These are phyloP conservation scores for Schwanniomyces yamadae DNA, from an alignment of 805 yeast species.

Conservation along the genomic window DNA sequence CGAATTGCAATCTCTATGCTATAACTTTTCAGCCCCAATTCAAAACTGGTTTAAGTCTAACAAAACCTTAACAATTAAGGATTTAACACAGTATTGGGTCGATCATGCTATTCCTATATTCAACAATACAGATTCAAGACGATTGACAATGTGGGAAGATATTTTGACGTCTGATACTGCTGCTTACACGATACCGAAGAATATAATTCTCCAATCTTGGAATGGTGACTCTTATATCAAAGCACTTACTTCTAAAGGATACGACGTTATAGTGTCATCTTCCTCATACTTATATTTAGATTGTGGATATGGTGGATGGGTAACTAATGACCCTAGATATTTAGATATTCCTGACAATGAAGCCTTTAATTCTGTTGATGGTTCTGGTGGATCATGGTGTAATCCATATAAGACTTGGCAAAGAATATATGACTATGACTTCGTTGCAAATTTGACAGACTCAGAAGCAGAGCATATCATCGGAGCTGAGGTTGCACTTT, in stretches of 20 bases:
- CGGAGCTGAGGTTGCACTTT: slow-evolving; percentile 41
- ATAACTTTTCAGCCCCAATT: slow-evolving; percentile 25
- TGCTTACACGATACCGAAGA: slow-evolving; percentile 27
- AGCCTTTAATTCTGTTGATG: slow-evolving; percentile 23
- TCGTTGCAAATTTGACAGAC: slow-evolving; percentile 28
- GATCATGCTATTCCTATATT: slow-evolving; percentile 35
- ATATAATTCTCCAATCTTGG: slow-evolving; percentile 39
- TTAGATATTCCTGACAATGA: slow-evolving; percentile 19
- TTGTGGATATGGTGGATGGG: slow-evolving; percentile 41
- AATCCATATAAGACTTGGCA: slow-evolving; percentile 47
- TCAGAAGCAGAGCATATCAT: slow-evolving; percentile 27
- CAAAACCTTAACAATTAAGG: slow-evolving; percentile 21
- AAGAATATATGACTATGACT: slow-evolving; percentile 36
- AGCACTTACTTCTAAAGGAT: slow-evolving; percentile 30
- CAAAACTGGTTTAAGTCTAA: slow-evolving; percentile 28
- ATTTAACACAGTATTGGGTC: slow-evolving; percentile 33
- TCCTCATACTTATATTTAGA: slow-evolving; percentile 35
- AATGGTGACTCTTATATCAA: slow-evolving; percentile 19
- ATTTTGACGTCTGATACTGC: slow-evolving; percentile 19
- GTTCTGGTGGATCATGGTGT: slow-evolving; percentile 40
- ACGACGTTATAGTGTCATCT: slow-evolving; percentile 39
- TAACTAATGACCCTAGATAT: slow-evolving; percentile 35
- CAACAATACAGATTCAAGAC: slow-evolving; percentile 17
- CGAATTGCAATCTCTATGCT: slow-evolving; percentile 35
- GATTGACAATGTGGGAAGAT: slow-evolving; percentile 45